Evolutionary conservation across 2,329 filamentous ascomycete genomes (phyloP), one percentile per base, ranked within the genome.

Genomic region (Bipolaris cookei): DNA sequence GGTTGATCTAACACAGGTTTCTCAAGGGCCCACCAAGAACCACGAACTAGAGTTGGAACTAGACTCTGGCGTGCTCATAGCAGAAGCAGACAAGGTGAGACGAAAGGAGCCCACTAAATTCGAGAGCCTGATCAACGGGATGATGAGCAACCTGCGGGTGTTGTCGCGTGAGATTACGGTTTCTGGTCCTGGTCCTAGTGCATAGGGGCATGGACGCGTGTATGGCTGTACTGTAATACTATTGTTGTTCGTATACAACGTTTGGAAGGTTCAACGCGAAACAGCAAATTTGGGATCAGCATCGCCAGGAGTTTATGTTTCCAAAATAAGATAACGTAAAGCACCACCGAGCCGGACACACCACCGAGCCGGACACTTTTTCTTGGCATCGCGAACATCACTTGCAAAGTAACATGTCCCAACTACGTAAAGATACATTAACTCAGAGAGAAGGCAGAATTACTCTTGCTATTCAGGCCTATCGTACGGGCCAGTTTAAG

Each of bases 1-100:
- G 73, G 85, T 99, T 66, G 95, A 99, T 77, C 81, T 99, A 48
- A 99, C 95, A 0, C 93, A 97, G 75, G 95, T 99, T 39, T 90
- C 77, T 32, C 80, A 84, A 59, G 71, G 77, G 8, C 62, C 61
- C 0, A 82, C 84, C 54, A 91, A 91, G 65, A 88, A 90, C 62
- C 90, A 94, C 70, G 91, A 96, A 77, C 82, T 95, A 6, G 91
- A 96, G 71, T 83, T 96, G 45, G 91, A 95, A 72, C 75, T 95
- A 13, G 81, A 86, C n/a, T 81, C 88, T 0, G 77, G 76, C 4
- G 79, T 83, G n/a, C 74, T 94, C 13, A 77, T 90, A 44, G 83
- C 89, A 10, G 89, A 93, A 63, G 89, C 88, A 6, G 78, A 80
- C 34, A 81, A 82, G 54, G 83, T 86, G 21, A 78, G 82, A 64